A percentile compares a stretch with the other conserved stretches of the same genome.
Evolutionary conservation across 2,329 filamentous ascomycete species (phyloP).

Genomic region (Colletotrichum tropicicola): DNA sequence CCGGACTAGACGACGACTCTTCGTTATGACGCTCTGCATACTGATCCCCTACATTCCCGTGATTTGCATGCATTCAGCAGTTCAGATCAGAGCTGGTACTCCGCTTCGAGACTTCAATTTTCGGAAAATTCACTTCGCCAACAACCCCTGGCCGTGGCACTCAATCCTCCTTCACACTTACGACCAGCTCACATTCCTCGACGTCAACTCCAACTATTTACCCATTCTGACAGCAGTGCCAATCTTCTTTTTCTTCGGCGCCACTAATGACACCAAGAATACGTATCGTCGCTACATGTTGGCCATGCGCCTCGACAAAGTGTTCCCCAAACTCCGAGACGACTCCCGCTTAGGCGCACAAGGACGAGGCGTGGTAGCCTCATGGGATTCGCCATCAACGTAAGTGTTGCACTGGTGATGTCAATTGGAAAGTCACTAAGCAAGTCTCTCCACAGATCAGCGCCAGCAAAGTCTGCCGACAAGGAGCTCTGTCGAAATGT

Average conservation of each 20-base stretch:
- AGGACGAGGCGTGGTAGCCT: not conserved
- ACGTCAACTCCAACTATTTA: constrained; percentile 59
- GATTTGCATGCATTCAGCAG: constrained; percentile 47
- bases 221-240: constrained; percentile 55
- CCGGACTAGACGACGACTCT: constrained; percentile 61
- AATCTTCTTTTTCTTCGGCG: constrained; percentile 64
- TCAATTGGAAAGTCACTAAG: not conserved
- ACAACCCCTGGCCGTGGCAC: constrained; percentile 52
- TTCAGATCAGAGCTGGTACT: constrained; percentile 48
- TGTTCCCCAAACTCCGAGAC: constrained; percentile 52
- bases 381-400: not conserved
- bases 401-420: not conserved
- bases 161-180: constrained; percentile 56
- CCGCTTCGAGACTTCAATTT: constrained; percentile 50
- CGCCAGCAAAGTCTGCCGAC: not conserved
- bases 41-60: constrained; percentile 61
- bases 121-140: constrained; percentile 48
- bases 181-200: constrained; percentile 45
- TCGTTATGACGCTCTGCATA: constrained; percentile 63
- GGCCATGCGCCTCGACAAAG: constrained; percentile 48
- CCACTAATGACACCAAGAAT: constrained; percentile 61
- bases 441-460: not conserved
- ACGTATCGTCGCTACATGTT: constrained; percentile 54
- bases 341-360: constrained; percentile 32
- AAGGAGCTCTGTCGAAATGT: not conserved